Base-by-base conservation (phyloP, 495 filamentous ascomycete species). In the Tuber borchii region DNA sequence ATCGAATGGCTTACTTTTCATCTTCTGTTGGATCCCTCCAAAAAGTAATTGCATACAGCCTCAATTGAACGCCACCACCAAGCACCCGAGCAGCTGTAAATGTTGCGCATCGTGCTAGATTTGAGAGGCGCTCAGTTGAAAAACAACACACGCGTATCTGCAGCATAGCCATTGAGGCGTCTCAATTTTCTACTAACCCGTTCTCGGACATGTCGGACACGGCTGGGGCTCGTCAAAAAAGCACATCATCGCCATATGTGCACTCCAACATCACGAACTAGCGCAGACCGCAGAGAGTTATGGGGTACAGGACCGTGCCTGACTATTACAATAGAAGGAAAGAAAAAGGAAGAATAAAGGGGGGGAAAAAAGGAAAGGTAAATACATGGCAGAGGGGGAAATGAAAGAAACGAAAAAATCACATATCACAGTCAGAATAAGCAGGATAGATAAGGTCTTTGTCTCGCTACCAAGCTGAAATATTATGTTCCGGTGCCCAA, bases 21-120 rank as follows among this genome's bases (percentile, higher is more conserved):
- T 34, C 56, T 4, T 65, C 26, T 19, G 56, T 65, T 65, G 56
- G 31, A 8, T 34, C 56, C 56, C 56, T 65, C 31, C 4, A 34
- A 19, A 7, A 7, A 31, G 14, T 5, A 34, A 14, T 34, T 31
- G 31, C 56, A 34, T 31, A 14, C 56, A 34, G 56, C 56, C 56
- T 34, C 56, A 65, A 65, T 17, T 34, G 26, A 65, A 34, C 56
- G 56, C 56, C 56, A 65, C 56, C 56, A 34, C 56, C 56, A 34
- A 16, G 56, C 56, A 65, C 56, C 56, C 56, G 56, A 34, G 56
- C 56, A 65, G 56, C 34, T n/a, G n/a, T n/a, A 65, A 65, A 65
- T 65, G 56, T 65, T 31, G 16, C 56, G 3, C 56, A 65, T 65
- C 3, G 56, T 65, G 56, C 56, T 65, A 12, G 26, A 7, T 17